Base-by-base conservation (phyloP, 2,329 filamentous ascomycete genomes). In the Neofusicoccum parvum region DNA sequence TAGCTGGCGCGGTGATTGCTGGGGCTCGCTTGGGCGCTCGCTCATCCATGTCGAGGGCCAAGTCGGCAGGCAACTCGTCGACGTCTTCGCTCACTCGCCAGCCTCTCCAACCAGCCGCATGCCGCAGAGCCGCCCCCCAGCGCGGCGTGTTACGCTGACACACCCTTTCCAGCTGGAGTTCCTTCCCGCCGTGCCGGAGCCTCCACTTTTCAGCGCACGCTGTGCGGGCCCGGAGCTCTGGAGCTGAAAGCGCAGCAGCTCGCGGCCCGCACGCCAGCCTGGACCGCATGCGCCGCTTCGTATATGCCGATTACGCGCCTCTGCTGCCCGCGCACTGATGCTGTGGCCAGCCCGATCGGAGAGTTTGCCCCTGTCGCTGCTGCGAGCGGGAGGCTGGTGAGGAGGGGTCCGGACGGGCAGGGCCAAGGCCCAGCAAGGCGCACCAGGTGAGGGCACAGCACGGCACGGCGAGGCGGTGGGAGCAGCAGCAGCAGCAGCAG, bases 291-390 rank as follows among this genome's bases (percentile, higher is more conserved):
- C 56, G 56, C 56, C 56, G 56, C 56, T 60, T 60, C 56, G 56
- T 60, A 60, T 60, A 48, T 60, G 56, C 56, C 43, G 56, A 60
- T 39, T 60, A 20, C 23, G n/a, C 27, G n/a, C 50, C 50, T 53
- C 14, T n/a, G 27, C 23, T 34, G 53, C 41, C 36, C 23, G 41
- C 54, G 54, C 41, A 27, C 48, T 43, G 41, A 46, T 37, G 56
- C 56, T 48, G 56, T 60, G 41, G 1, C n/a, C 41, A 20, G 27
- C 41, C 32, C 15, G 32, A 37, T 37, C 56, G 43, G 56, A 60
- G 41, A 60, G 15, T 48, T 60, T 23, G 36, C 11, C 41, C 20
- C 27, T 9, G 3, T 14, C 50, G 15, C 34, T 37, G 54, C 20
- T 27, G 39, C 12, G 17, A 32, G 39, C 11, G 3, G 7, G 7